Evolutionary conservation across 192 early-diverging fungal genomes (phyloP).

Genomic region (Martensiomyces pterosporus): DNA sequence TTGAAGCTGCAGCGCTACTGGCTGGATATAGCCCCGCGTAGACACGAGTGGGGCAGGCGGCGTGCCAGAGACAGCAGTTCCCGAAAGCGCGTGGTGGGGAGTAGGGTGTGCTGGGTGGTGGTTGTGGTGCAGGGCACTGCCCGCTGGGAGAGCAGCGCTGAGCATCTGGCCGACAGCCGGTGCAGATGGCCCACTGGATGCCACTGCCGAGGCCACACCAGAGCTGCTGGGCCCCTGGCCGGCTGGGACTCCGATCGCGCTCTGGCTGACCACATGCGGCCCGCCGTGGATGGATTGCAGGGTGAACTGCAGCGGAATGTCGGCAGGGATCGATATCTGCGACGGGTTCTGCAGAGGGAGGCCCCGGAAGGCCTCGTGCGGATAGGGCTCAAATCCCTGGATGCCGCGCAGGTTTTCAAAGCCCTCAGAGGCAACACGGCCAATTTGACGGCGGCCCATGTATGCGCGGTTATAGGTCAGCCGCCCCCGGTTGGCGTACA

Average conservation of each 20-base stretch:
- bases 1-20: conserved; percentile 5
- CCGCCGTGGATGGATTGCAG: conserved; percentile 3
- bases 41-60: too few species aligned
- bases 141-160: conserved; percentile 19
- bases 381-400: conserved; percentile 19
- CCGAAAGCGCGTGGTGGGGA: too few species aligned
- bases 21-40: too few species aligned
- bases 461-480: conserved; percentile 33
- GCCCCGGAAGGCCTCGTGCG: conserved; percentile 17
- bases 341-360: conserved; percentile 39
- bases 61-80: too few species aligned
- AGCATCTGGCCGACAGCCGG: conserved; percentile 17
- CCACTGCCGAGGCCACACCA: neutral
- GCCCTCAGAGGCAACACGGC: conserved; percentile 36
- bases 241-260: conserved; percentile 38
- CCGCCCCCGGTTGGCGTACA: conserved; percentile 19
- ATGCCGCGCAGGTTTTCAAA: conserved; percentile 24
- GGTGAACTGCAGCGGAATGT: conserved; percentile 10
- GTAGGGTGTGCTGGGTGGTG: conserved; percentile 6
- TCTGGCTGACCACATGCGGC: conserved; percentile 13
- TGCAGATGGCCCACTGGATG: too few species aligned
- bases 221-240: conserved; percentile 3
- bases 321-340: conserved; percentile 38
- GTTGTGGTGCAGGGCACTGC: conserved; percentile 10
- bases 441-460: conserved; percentile 26